Percentiles rank a stretch among this genome's conserved stretches.
phyloP scores from a whole-genome alignment of 257 asterid genomes.

The Solanum chmielewskii region DNA sequence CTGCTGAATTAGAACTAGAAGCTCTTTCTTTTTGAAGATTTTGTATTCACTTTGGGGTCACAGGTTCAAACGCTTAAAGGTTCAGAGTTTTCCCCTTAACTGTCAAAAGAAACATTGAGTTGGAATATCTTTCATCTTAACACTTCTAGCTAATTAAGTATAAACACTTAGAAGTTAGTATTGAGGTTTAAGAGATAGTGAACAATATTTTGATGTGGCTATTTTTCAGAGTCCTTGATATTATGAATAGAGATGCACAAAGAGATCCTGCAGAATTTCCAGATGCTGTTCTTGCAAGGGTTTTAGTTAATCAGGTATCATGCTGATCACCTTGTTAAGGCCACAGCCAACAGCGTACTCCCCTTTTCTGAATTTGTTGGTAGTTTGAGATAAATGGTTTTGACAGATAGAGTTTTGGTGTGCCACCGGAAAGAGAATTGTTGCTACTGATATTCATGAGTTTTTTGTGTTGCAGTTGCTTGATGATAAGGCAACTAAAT shows the following conservation, averaged over 20 bases:
- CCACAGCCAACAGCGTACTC: not conserved
- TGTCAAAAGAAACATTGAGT: not conserved
- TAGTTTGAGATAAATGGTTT: not conserved
- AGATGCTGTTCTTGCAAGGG: conserved; percentile 67
- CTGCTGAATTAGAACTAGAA: not conserved
- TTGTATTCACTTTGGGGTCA: not conserved
- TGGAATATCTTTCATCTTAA: not conserved
- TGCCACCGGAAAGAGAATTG: not conserved
- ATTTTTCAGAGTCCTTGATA: conserved; percentile 73
- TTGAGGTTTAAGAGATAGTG: not conserved
- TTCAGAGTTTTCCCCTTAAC: not conserved
- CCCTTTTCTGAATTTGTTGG: not conserved
- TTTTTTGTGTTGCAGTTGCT: not conserved
- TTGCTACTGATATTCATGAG: not conserved
- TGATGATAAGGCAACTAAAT: not conserved
- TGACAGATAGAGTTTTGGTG: not conserved
- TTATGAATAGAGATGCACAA: conserved; percentile 80
- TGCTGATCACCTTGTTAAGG: not conserved
- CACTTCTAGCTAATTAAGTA: not conserved
- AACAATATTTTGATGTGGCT: not conserved
- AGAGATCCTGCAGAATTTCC: conserved; percentile 74
- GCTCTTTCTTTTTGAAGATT: not conserved
- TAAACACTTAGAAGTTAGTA: not conserved
- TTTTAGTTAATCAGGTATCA: conserved; percentile 62
- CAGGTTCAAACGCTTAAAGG: not conserved